Conservation (phyloP, 169 alveolate genomes). For the Eimeria tenella region DNA sequence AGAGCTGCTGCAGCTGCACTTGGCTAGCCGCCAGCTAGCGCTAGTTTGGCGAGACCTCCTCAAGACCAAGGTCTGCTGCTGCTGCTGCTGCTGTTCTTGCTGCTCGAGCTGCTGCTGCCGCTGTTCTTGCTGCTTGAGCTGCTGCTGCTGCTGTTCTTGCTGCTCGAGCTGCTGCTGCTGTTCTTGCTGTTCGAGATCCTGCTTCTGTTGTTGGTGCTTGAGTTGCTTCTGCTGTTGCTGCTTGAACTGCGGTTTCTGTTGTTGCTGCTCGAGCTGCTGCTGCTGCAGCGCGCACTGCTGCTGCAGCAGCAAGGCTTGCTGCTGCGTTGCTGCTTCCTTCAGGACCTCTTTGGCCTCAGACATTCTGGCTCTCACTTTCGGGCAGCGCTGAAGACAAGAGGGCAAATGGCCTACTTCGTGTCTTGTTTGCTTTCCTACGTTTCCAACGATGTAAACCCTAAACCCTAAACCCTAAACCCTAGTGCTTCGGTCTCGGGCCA, state of each 20-base stretch:
- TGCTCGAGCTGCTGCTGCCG: too few relatives aligned
- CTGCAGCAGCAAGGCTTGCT: neutral
- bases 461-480: neutral
- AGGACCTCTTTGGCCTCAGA: slow-evolving; percentile 8
- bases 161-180: too few relatives aligned
- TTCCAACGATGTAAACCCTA: neutral
- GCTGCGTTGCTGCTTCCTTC: neutral
- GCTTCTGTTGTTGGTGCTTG: too few relatives aligned
- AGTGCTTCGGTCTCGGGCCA: too few relatives aligned
- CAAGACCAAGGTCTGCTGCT: slow-evolving; percentile 1
- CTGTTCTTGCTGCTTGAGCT: too few relatives aligned
- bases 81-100: slow-evolving; percentile 22
- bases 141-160: too few relatives aligned
- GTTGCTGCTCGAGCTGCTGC: neutral
- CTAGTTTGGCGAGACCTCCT: slow-evolving; percentile 17
- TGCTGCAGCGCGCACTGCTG: neutral
- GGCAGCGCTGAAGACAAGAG: slow-evolving; percentile 11
- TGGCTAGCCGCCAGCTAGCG: neutral
- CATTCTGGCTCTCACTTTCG: slow-evolving; percentile 1
- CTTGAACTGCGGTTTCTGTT: too few relatives aligned
- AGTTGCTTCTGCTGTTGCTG: too few relatives aligned
- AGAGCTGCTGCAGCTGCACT: slow-evolving; percentile 7
- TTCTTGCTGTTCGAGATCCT: too few relatives aligned
- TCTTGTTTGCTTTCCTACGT: slow-evolving; percentile 11
- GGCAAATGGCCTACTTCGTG: slow-evolving; percentile 25